These are phyloP conservation scores for Starmera quercuum DNA, from an alignment of 805 yeast species.

Conservation along the genomic window DNA sequence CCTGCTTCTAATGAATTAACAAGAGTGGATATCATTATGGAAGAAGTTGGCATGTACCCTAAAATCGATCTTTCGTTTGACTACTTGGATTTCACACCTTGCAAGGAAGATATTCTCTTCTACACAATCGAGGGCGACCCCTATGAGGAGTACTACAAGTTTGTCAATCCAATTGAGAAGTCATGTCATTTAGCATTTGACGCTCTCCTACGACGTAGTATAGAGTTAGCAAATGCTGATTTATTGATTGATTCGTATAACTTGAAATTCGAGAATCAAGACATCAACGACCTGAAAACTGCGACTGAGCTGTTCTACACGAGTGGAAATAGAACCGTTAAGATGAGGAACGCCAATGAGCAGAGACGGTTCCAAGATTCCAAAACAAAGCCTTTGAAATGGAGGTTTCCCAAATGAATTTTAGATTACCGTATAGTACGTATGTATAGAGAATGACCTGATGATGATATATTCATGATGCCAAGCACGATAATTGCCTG, in stretches of 20 bases:
- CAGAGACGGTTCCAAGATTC: constrained; percentile 4
- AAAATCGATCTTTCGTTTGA: constrained; percentile 44
- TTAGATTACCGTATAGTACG: too few species aligned
- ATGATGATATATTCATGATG: too few species aligned
- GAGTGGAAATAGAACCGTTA: constrained; percentile 4
- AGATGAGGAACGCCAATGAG: constrained; percentile 6
- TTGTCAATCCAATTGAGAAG: constrained; percentile 1
- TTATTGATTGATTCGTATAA: background rate
- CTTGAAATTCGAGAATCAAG: background rate
- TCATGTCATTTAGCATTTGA: constrained; percentile 1
- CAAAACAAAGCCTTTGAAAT: background rate
- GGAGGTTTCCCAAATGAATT: constrained; percentile 9
- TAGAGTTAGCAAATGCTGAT: background rate
- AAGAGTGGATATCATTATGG: constrained; percentile 39
- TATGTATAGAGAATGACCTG: too few species aligned
- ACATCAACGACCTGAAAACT: background rate
- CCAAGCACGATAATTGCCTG: too few species aligned
- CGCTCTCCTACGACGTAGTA: background rate
- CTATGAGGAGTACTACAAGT: background rate
- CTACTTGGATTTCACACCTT: constrained; percentile 28
- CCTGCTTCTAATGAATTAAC: constrained; percentile 10
- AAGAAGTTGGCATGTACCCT: constrained; percentile 46
- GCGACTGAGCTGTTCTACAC: constrained; percentile 2
- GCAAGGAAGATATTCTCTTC: constrained; percentile 4
- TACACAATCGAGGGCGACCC: constrained; percentile 2